phyloP scores from a whole-genome alignment of 345 rosid species.

The Acer yangbiense region DNA sequence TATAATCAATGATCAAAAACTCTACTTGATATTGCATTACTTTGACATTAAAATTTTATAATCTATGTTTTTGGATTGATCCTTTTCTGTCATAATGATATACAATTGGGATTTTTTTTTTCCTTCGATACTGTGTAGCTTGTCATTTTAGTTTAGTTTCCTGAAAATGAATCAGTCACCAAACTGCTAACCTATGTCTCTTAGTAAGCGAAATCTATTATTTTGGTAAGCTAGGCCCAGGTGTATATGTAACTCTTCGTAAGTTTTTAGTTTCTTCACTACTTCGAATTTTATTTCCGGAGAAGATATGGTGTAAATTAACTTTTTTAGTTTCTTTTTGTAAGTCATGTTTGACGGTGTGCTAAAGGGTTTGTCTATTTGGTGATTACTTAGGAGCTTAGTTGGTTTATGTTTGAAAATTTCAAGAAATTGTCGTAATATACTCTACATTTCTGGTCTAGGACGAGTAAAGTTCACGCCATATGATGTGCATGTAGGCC shows the following conservation, averaged over 20 bases:
- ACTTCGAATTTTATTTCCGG: not conserved
- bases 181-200: not conserved
- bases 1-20: not conserved
- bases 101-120: not conserved
- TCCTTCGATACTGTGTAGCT: too few species aligned
- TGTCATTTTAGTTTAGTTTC: not conserved
- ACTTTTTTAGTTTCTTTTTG: not conserved
- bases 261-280: not conserved
- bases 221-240: too few species aligned
- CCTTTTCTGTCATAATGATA: not conserved
- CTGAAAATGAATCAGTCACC: not conserved
- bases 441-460: constrained; percentile 10
- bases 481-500: constrained; percentile 28
- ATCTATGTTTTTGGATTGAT: not conserved
- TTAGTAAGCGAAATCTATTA: not conserved
- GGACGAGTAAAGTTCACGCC: constrained; percentile 18
- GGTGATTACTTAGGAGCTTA: constrained; percentile 10
- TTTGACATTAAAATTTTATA: not conserved
- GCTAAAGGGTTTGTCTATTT: constrained; percentile 11
- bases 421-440: not conserved
- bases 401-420: constrained; percentile 13
- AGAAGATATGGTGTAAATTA: not conserved
- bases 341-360: too few species aligned
- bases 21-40: not conserved
- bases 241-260: not conserved